Evolutionary conservation across 2,329 filamentous ascomycete species (phyloP).

Genomic region (Orbilia ellipsospora): DNA sequence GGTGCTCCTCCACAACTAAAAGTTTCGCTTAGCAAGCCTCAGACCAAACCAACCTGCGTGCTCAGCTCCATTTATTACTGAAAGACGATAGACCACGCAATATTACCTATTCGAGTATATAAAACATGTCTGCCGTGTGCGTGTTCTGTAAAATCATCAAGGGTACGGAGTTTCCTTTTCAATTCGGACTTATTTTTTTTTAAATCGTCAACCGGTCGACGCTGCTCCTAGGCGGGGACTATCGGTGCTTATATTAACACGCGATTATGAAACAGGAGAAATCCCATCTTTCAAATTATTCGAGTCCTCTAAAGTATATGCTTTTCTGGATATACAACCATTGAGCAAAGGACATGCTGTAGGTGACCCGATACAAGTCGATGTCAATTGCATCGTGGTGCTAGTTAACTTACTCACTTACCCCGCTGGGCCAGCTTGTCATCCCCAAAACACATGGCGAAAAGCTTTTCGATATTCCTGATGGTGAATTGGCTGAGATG

Average conservation of each 20-base stretch:
- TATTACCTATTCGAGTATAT: too few species aligned
- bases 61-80: too few species aligned
- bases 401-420: too few species aligned
- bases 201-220: background rate
- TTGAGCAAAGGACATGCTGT: slow-evolving; percentile 90
- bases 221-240: background rate
- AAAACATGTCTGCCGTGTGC: slow-evolving; percentile 70
- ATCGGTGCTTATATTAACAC: background rate
- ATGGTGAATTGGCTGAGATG: slow-evolving; percentile 84
- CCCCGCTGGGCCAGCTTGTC: slow-evolving; percentile 74
- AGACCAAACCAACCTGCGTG: too few species aligned
- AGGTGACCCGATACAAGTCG: slow-evolving; percentile 61
- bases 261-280: slow-evolving; percentile 70
- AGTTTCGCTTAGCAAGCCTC: too few species aligned
- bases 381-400: too few species aligned
- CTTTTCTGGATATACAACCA: slow-evolving; percentile 96
- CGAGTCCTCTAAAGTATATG: slow-evolving; percentile 90
- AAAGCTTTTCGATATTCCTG: slow-evolving; percentile 91
- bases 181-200: background rate
- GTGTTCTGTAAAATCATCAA: slow-evolving; percentile 99
- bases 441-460: slow-evolving; percentile 95
- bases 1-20: too few species aligned
- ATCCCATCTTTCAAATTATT: slow-evolving; percentile 97
- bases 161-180: slow-evolving; percentile 65
- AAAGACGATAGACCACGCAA: too few species aligned